Evolutionary conservation across 1,139 yeast genomes (phyloP), one percentile per base, ranked within the genome.

Genomic region (Yamadazyma membranifaciens): DNA sequence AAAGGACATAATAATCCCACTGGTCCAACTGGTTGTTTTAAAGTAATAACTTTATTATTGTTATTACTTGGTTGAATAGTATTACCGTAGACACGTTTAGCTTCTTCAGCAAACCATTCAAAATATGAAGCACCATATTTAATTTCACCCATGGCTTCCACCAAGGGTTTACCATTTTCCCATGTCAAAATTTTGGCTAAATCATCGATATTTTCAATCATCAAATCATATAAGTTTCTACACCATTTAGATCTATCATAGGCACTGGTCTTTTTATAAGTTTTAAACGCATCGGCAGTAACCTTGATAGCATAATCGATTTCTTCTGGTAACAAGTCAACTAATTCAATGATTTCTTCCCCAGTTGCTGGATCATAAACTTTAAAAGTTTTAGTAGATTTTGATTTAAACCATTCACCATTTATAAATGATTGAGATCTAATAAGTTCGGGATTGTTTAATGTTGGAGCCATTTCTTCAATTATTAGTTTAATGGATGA

Each of bases 291-390:
- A 2, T 65, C 71, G 35, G 67, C 56, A 2, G 96, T 87, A 33
- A 66, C 70, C 31, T 73, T 67, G 44, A 88, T 82, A 9, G 96
- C 87, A 34, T 61, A 59, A 33, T 79, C 80, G 33, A 80, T 73
- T 43, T 71, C 77, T 42, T 73, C 73, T 6, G 76, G 69, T 38
- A 81, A 73, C 45, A 75, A 78, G 45, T 81, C 83, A 10, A 83
- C 76, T 30, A 79, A 73, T 36, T 69, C 70, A 15, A 78, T 78
- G 43, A 88, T 75, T 22, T 65, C 64, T 43, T 76, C 73, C 27
- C 70, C 77, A 34, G 83, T 80, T 1, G 94, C 94, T 3, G 96
- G 96, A 59, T 88, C 89, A 30, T 62, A 60, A 17, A 87, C 95
- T 29, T 75, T 68, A 60, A 86, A 87, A 13, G 78, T 70, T 42